phyloP scores from a whole-genome alignment of 805 yeast genomes.

The Lipomyces orientalis region DNA sequence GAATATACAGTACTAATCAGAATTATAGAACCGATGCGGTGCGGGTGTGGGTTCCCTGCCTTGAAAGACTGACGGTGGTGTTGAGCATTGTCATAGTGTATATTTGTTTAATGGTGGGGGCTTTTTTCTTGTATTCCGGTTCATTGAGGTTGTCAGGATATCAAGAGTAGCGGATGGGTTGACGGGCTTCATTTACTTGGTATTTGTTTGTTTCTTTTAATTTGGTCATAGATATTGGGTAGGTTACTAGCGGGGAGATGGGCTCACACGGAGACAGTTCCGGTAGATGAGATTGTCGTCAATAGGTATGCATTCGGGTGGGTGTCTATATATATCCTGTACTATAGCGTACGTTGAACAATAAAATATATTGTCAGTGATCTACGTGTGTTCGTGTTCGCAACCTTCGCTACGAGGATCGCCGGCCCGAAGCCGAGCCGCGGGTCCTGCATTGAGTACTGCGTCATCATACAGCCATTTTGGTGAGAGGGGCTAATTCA shows the following conservation, averaged over 20 bases:
- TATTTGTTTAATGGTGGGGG: background rate
- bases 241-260: background rate
- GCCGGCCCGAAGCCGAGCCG: no score
- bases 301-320: background rate
- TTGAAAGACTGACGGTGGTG: no score
- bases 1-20: background rate
- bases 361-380: no score
- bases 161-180: background rate
- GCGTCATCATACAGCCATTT: no score
- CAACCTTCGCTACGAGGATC: no score
- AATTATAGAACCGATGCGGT: background rate
- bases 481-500: background rate
- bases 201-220: background rate
- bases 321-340: no score
- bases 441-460: no score
- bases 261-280: background rate
- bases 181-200: background rate
- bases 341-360: no score
- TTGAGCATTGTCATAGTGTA: background rate
- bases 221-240: background rate
- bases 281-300: background rate
- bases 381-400: no score
- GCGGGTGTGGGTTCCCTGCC: no score
- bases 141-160: background rate
- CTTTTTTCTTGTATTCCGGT: background rate